Evolutionary conservation across 139 green algal species (phyloP).

Genomic region (Chlorella sp.): DNA sequence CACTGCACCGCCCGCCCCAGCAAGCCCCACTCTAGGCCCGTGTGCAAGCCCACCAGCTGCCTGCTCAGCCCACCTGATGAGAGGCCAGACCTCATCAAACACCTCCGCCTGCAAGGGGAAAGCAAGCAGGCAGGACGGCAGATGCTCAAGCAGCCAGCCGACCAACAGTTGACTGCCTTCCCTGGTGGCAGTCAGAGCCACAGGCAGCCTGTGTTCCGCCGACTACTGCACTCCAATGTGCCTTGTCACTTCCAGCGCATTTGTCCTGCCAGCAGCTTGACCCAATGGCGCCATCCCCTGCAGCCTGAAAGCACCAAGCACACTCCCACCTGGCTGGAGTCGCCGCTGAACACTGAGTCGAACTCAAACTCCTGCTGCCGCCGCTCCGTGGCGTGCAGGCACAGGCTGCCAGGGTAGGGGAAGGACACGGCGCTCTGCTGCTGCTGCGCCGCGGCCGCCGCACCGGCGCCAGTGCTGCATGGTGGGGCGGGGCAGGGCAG

Average conservation of each 20-base stretch:
- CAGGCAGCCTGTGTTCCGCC: too few relatives aligned
- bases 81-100: constrained; percentile 65
- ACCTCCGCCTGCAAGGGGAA: constrained; percentile 45
- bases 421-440: constrained; percentile 47
- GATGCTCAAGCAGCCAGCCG: not conserved
- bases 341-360: constrained; percentile 53
- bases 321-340: constrained; percentile 39
- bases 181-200: too few relatives aligned
- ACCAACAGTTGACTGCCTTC: too few relatives aligned
- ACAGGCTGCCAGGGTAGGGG: constrained; percentile 63
- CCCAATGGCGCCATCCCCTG: too few relatives aligned
- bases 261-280: too few relatives aligned
- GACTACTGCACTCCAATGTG: too few relatives aligned
- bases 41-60: too few relatives aligned
- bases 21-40: too few relatives aligned
- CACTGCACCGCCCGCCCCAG: too few relatives aligned
- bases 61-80: constrained; percentile 48
- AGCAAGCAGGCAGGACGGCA: too few relatives aligned
- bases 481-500: not conserved
- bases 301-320: too few relatives aligned
- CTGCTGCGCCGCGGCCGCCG: not conserved
- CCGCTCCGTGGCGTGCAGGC: constrained; percentile 47
- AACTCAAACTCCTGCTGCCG: constrained; percentile 69
- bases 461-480: not conserved
- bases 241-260: too few relatives aligned